Percentiles rank a stretch among this genome's conserved stretches.
phyloP scores from a whole-genome alignment of 2,329 filamentous ascomycete genomes.

The Sodiomyces alkalinus region DNA sequence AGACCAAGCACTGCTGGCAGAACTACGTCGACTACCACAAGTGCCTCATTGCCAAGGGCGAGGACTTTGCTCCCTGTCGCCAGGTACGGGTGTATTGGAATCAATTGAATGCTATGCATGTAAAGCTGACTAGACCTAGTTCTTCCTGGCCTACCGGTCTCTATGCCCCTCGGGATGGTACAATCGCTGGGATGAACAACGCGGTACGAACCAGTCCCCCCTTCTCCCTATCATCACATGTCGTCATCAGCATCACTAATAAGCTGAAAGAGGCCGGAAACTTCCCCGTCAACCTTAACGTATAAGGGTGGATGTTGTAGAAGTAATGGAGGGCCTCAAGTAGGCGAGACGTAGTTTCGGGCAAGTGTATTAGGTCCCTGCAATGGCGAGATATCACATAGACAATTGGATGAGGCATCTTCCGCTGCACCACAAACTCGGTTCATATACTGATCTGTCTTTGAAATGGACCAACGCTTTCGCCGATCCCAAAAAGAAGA shows the following conservation, averaged over 20 bases:
- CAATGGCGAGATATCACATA: constrained; percentile 9
- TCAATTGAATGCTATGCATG: too few relatives aligned
- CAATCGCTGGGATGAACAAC: constrained; percentile 91
- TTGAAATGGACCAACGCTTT: too few relatives aligned
- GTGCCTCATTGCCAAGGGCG: constrained; percentile 95
- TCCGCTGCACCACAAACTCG: too few relatives aligned
- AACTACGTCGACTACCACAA: constrained; percentile 99
- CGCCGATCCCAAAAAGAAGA: too few relatives aligned
- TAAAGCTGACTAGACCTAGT: constrained; percentile 39
- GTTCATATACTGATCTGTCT: too few relatives aligned
- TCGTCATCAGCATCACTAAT: too few relatives aligned
- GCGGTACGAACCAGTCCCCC: constrained; percentile 64
- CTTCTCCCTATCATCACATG: too few relatives aligned
- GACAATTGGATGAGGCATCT: too few relatives aligned
- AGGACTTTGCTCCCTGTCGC: constrained; percentile 93
- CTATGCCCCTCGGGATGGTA: constrained; percentile 94
- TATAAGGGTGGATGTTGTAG: constrained; percentile 22
- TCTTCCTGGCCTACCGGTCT: constrained; percentile 91
- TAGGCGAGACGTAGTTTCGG: constrained; percentile 6
- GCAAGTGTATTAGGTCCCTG: constrained; percentile 22
- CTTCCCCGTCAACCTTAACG: constrained; percentile 52
- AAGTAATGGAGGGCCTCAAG: constrained; percentile 5
- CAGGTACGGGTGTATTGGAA: constrained; percentile 76
- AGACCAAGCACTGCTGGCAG: constrained; percentile 99
- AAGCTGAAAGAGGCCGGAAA: constrained; percentile 50